phyloP scores from a whole-genome alignment of 257 asterid species.

The Apocynum venetum region DNA sequence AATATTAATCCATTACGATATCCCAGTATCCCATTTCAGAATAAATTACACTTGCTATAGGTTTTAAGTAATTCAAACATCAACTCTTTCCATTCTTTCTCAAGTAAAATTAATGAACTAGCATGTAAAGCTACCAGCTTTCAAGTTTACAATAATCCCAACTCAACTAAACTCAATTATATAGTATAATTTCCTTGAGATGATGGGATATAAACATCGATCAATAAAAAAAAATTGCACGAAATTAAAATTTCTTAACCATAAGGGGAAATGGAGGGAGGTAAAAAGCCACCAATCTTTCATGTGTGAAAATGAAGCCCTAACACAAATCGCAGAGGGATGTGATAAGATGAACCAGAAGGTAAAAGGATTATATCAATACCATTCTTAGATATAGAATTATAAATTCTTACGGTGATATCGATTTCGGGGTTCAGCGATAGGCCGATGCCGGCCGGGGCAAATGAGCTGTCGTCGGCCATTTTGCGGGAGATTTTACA shows the following conservation, averaged over 20 bases:
- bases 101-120: background rate
- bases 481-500: slow-evolving; percentile 25
- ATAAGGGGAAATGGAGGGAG: background rate
- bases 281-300: background rate
- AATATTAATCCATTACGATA: too few relatives aligned
- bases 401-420: slow-evolving; percentile 40
- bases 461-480: slow-evolving; percentile 44
- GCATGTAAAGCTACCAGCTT: background rate
- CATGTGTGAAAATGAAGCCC: background rate
- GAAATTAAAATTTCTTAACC: background rate
- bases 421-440: slow-evolving; percentile 42
- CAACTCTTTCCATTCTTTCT: background rate
- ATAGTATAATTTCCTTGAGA: background rate
- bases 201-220: background rate
- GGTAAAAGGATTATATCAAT: slow-evolving; percentile 11
- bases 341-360: slow-evolving; percentile 18
- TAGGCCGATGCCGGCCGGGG: slow-evolving; percentile 39
- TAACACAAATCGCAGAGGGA: background rate
- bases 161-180: background rate
- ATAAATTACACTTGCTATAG: background rate
- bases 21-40: background rate
- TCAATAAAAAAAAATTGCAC: background rate
- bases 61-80: background rate
- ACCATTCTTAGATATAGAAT: background rate
- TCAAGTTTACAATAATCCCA: background rate